phyloP scores from a whole-genome alignment of 441 rosid genomes.

The Gossypium armourianum region DNA sequence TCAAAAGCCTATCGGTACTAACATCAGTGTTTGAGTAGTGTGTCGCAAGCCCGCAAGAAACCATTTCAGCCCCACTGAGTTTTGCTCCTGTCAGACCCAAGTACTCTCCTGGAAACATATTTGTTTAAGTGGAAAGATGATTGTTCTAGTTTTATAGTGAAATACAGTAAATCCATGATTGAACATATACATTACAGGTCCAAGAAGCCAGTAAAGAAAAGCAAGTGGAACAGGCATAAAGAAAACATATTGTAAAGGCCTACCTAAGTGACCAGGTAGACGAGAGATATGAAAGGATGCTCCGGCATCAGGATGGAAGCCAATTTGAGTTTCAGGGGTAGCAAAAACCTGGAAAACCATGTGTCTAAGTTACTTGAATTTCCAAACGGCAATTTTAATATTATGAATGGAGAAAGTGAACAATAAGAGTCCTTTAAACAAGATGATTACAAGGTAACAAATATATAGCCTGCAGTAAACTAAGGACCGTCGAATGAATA shows the following conservation, averaged over 20 bases:
- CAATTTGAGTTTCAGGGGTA: constrained; percentile 82
- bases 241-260: constrained; percentile 16
- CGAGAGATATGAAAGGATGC: constrained; percentile 81
- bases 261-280: constrained; percentile 80
- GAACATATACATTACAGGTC: neutral
- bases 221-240: neutral
- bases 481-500: neutral
- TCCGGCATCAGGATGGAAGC: constrained; percentile 93
- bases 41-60: constrained; percentile 77
- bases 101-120: constrained; percentile 62
- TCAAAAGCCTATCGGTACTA: constrained; percentile 14
- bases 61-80: constrained; percentile 69
- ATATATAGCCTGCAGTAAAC: neutral
- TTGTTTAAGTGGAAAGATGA: constrained; percentile 3
- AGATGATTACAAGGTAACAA: neutral
- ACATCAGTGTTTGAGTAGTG: constrained; percentile 58
- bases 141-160: neutral
- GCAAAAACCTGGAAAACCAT: constrained; percentile 59
- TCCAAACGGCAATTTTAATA: constrained; percentile 7
- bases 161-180: neutral
- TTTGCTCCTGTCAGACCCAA: constrained; percentile 73
- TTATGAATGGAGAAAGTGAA: neutral
- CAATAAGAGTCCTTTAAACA: neutral
- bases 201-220: neutral
- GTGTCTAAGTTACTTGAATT: constrained; percentile 12